phyloP scores from a whole-genome alignment of 1,284 basidiomycete genomes.

The Cystobasidium pallidum region DNA sequence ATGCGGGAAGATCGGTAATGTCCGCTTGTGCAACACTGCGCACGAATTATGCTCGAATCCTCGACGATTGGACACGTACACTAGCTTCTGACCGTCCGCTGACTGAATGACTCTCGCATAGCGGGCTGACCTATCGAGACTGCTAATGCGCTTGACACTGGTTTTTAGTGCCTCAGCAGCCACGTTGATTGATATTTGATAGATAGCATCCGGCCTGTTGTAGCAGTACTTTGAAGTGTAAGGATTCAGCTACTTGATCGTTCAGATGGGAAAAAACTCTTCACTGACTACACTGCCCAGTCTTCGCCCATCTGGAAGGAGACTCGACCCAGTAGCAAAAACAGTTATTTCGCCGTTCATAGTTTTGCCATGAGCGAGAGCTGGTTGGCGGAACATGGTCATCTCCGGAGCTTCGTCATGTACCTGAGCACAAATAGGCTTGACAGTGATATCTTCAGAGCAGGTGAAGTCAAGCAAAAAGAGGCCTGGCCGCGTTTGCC shows the following conservation, averaged over 20 bases:
- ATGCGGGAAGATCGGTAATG: conserved; percentile 50
- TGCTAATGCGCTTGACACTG: conserved; percentile 4
- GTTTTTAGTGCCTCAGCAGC: conserved; percentile 16
- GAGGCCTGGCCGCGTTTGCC: conserved; percentile 43
- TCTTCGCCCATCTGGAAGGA: conserved; percentile 15
- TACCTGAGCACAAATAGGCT: neutral
- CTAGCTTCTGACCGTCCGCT: conserved; percentile 54
- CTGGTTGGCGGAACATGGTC: conserved; percentile 47
- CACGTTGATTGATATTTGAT: conserved; percentile 59
- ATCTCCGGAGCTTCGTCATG: neutral
- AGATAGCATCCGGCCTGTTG: conserved; percentile 67
- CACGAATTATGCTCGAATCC: conserved; percentile 69
- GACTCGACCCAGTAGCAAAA: conserved; percentile 32
- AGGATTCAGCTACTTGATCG: neutral
- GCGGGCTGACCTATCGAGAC: conserved; percentile 61
- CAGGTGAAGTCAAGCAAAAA: conserved; percentile 45
- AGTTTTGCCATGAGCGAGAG: conserved; percentile 30
- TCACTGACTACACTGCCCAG: conserved; percentile 54
- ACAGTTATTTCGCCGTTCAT: neutral
- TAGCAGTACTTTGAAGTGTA: conserved; percentile 62
- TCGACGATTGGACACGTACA: conserved; percentile 65
- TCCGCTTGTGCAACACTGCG: conserved; percentile 61
- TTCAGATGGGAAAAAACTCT: conserved; percentile 50
- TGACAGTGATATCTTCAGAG: conserved; percentile 40
- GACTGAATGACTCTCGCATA: conserved; percentile 62